These are phyloP conservation scores for Leccinum rimulosum DNA, from an alignment of 768 basidiomycete genomes.

Conservation along the genomic window DNA sequence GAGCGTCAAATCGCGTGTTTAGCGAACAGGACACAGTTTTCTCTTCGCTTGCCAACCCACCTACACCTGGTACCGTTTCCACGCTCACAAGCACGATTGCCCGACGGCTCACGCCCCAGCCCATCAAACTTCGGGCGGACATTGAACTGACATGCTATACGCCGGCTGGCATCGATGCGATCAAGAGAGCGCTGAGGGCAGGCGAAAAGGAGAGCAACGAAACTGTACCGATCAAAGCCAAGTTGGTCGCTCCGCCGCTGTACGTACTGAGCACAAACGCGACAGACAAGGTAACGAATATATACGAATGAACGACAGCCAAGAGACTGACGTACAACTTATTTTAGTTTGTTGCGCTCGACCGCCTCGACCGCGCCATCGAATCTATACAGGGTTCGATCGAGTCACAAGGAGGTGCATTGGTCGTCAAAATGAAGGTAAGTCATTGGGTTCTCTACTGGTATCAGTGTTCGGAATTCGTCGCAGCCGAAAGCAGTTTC, in stretches of 20 bases:
- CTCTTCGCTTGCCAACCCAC: conserved; percentile 56
- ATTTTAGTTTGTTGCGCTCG: conserved; percentile 77
- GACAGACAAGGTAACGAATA: conserved; percentile 78
- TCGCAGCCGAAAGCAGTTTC: conserved; percentile 93
- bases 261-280: conserved; percentile 96
- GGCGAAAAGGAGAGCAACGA: conserved; percentile 88
- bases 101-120: conserved; percentile 93
- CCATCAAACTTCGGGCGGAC: conserved; percentile 97
- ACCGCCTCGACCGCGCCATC: conserved; percentile 90
- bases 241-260: conserved; percentile 92
- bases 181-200: conserved; percentile 85
- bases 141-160: conserved; percentile 97
- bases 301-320: background rate
- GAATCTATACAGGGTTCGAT: conserved; percentile 86
- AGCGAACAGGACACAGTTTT: conserved; percentile 84
- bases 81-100: conserved; percentile 84
- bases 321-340: background rate
- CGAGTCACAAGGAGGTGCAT: conserved; percentile 76
- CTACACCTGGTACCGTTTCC: conserved; percentile 53
- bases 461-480: background rate
- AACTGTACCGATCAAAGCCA: conserved; percentile 93
- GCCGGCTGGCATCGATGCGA: conserved; percentile 94
- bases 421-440: conserved; percentile 97
- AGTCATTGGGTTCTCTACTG: background rate
- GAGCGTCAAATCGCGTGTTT: background rate